Base-by-base conservation (phyloP, 2,329 filamentous ascomycete species). In the Aspergillus costaricaensis region DNA sequence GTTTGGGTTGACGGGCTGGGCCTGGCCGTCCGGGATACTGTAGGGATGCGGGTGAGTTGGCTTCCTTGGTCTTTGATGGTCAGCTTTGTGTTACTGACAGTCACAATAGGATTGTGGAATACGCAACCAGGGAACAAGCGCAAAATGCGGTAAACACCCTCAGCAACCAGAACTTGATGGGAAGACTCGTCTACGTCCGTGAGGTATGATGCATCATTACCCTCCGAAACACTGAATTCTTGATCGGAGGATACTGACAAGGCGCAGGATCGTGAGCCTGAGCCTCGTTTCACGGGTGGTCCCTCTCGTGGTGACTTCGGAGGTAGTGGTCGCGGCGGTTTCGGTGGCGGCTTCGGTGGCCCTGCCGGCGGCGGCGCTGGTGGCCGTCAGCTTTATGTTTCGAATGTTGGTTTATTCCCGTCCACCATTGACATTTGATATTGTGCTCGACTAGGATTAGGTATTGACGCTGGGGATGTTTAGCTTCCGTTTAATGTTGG, bases 161-260 rank as follows among this genome's bases (percentile, higher is more conserved):
- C 81, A 97, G 93, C 87, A 99, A 99, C 83, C 94, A 97, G 81
- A 97, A 96, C 78, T 85, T 99, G 63, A 98, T 98, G 94, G 95
- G 95, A 62, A 89, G 95, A 79, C 90, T 99, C 72, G 92, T 99
- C 77, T 99, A 99, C 79, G 95, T 99, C 78, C 91, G 95, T 81
- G 95, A 99, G 86, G 93, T 96, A 85, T 64, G 76, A 58, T 9
- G 7, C 17, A 14, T 10, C n/a, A 43, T 43, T 23, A 14, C 17
- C 14, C 5, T 19, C 12, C 39, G 36, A 32, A 15, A 12, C 19
- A 19, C 23, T 51, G 6, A 27, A 57, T 14, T 27, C 38, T 58
- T 32, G 63, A 41, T 36, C 60, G 21, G 67, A 51, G 60, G 30
- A 54, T 27, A 17, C 32, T 36, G 47, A 61, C n/a, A 36, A 6